phyloP scores from a whole-genome alignment of 2,329 filamentous ascomycete genomes.

The Coleophoma crateriformis region DNA sequence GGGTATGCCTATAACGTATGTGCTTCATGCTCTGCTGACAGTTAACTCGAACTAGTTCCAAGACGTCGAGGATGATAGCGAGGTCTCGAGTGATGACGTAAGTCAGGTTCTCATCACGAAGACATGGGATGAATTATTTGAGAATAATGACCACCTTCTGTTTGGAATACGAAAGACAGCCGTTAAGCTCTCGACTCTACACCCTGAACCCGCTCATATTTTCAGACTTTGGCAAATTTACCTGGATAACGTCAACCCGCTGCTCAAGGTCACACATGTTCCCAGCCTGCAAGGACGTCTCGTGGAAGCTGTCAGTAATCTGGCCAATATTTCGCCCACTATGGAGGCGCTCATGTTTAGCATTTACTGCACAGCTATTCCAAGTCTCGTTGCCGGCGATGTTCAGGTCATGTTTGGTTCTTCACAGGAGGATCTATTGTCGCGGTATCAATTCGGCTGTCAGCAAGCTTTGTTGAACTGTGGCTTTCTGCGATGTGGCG shows the following conservation, averaged over 20 bases:
- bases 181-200: conserved; percentile 38
- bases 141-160: conserved; percentile 42
- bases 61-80: conserved; percentile 24
- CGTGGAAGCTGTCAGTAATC: conserved; percentile 53
- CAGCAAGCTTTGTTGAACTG: conserved; percentile 39
- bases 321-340: conserved; percentile 48
- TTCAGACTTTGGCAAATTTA: conserved; percentile 72
- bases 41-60: conserved; percentile 16
- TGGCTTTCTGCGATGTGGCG: conserved; percentile 31
- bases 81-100: conserved; percentile 28
- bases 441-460: conserved; percentile 36
- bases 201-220: conserved; percentile 58
- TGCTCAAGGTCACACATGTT: conserved; percentile 68
- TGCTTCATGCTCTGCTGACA: conserved; percentile 9
- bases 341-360: conserved; percentile 58
- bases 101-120: conserved; percentile 32
- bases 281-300: conserved; percentile 63
- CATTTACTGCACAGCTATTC: conserved; percentile 58
- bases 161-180: conserved; percentile 38
- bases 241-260: conserved; percentile 67
- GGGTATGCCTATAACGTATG: conserved; percentile 23
- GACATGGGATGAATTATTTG: conserved; percentile 37
- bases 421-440: conserved; percentile 31
- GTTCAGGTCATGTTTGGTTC: conserved; percentile 35
- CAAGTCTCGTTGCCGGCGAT: conserved; percentile 50